These are phyloP conservation scores for Pseudodiploospora longispora DNA, from an alignment of 2,329 filamentous ascomycete species.

Conservation along the genomic window DNA sequence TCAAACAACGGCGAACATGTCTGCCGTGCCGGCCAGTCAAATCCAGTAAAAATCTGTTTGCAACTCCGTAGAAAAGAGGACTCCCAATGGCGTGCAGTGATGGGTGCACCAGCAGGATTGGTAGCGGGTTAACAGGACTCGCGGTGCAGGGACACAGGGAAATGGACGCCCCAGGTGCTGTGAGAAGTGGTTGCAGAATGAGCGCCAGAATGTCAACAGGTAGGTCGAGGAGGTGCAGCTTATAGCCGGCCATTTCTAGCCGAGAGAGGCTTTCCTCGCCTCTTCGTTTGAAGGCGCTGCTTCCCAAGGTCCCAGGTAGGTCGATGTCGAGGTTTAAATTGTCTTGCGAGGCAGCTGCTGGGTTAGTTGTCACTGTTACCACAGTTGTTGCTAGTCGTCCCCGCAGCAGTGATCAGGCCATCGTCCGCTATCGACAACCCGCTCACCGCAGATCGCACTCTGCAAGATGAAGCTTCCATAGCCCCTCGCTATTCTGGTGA, in stretches of 20 bases:
- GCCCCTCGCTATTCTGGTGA: too few species aligned
- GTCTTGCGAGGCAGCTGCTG: too few species aligned
- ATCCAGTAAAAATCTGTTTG: constrained; percentile 23
- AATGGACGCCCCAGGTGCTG: constrained; percentile 12
- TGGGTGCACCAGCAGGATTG: constrained; percentile 25
- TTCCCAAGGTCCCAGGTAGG: too few species aligned
- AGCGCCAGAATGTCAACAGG: constrained; percentile 24
- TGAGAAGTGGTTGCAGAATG: constrained; percentile 22
- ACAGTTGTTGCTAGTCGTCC: too few species aligned
- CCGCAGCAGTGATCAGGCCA: too few species aligned
- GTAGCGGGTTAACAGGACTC: constrained; percentile 15
- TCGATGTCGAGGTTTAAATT: too few species aligned
- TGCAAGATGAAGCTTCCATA: too few species aligned
- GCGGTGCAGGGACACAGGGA: constrained; percentile 21
- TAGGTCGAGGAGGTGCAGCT: constrained; percentile 24
- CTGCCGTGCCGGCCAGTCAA: constrained; percentile 18
- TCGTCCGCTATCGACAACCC: too few species aligned
- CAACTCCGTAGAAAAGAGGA: constrained; percentile 22
- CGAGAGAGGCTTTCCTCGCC: too few species aligned
- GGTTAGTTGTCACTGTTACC: too few species aligned
- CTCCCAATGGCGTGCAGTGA: constrained; percentile 23
- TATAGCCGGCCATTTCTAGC: constrained; percentile 4
- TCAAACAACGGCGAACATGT: constrained; percentile 18
- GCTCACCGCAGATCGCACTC: too few species aligned
- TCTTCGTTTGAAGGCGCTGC: too few species aligned